Evolutionary conservation across 2,329 filamentous ascomycete genomes (phyloP), one percentile per base, ranked within the genome.

Genomic region (Didymella pomorum): DNA sequence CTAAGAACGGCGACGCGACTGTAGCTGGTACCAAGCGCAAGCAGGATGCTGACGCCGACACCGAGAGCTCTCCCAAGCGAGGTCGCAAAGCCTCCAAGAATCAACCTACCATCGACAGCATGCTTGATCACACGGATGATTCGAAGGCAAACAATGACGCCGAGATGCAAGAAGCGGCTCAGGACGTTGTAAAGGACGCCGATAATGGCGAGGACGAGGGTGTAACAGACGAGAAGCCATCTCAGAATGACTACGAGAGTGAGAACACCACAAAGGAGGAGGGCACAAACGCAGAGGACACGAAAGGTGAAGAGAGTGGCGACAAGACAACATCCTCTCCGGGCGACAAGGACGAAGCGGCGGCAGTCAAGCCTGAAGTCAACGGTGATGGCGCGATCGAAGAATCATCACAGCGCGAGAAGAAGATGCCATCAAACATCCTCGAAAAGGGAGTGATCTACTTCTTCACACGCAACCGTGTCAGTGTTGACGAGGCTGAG

Each of bases 401-500:
- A 58, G 78, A 82, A 48, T 82, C 84, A 2, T 75, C 81, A 18
- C 72, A 83, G 49, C 81, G 84, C 41, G 81, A 83, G 66, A 76
- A 82, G 43, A 76, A 79, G 2, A 76, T 84, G 37, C 81, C 86
- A 1, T 85, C 84, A 6, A 87, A 81, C 58, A 87, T 96, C 23
- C 82, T 96, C 2, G 93, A 97, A 71, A 96, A 95, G 70, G 93
- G 93, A 3, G 85, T 95, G 67, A 88, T 97, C 66, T 96, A 96
- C 81, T 96, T 96, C 83, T 96, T 96, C 81, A 89, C 90, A 69
- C 88, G 93, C 18, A 87, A 87, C 8, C 88, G 92, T 12, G 91
- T 97, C 35, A 86, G 87, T 49, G 83, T 91, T 25, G 86, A 92
- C 4, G 83, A 91, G 7, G 88, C 92, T 0, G 83, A 88, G 18